phyloP scores from a whole-genome alignment of 805 yeast genomes.

The Metschnikowia aberdeeniae region DNA sequence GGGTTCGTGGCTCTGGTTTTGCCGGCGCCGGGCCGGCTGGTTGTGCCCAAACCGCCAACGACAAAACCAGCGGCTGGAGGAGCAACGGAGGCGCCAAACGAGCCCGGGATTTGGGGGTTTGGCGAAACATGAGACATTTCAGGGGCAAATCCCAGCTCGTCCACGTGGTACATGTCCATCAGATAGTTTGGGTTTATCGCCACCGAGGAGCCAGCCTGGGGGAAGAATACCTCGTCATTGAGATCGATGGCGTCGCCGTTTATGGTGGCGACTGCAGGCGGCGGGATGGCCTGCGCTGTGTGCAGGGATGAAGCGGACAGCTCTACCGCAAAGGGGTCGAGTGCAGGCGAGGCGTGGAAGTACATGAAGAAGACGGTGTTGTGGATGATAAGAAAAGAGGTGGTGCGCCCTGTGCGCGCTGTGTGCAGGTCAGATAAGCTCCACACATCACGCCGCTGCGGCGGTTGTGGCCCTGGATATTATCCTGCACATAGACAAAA shows the following conservation, averaged over 20 bases:
- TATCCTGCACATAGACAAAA: too few species aligned
- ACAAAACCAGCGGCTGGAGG: too few species aligned
- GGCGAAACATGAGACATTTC: not conserved
- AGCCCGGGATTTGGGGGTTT: too few species aligned
- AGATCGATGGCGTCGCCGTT: slow-evolving; percentile 20
- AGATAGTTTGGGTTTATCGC: not conserved
- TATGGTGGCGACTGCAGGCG: slow-evolving; percentile 17
- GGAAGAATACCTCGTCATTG: slow-evolving; percentile 26
- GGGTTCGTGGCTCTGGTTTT: too few species aligned
- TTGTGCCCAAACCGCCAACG: too few species aligned
- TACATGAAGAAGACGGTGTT: slow-evolving; percentile 2
- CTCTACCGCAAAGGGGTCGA: not conserved
- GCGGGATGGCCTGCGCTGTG: slow-evolving; percentile 10
- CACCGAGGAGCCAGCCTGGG: not conserved
- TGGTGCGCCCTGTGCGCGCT: slow-evolving; percentile 2
- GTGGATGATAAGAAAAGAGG: not conserved
- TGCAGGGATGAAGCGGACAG: not conserved
- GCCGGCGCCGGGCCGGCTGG: too few species aligned
- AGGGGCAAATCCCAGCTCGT: not conserved
- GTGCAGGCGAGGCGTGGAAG: slow-evolving; percentile 1
- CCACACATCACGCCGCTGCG: not conserved
- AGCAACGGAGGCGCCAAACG: too few species aligned
- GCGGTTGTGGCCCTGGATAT: not conserved
- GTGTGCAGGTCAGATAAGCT: not conserved
- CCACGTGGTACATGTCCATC: slow-evolving; percentile 1